Evolutionary conservation across 1,284 basidiomycete genomes (phyloP).

Genomic region (Leucoagaricus sp.): DNA sequence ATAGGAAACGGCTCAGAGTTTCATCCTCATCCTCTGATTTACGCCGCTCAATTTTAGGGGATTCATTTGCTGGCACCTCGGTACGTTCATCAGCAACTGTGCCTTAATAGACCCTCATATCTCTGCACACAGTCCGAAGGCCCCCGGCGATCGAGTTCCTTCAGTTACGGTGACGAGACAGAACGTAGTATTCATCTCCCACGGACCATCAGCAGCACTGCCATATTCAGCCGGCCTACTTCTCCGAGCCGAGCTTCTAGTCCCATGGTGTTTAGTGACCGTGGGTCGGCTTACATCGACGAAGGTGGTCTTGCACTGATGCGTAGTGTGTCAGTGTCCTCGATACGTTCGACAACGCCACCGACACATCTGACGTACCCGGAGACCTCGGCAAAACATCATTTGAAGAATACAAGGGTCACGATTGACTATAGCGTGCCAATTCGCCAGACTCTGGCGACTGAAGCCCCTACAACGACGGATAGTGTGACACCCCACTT

Average conservation of each 20-base stretch:
- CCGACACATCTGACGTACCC: conserved; percentile 23
- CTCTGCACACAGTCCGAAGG: conserved; percentile 4
- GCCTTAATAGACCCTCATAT: neutral
- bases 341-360: conserved; percentile 29
- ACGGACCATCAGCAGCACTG: conserved; percentile 13
- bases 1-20: conserved; percentile 7
- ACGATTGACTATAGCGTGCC: conserved; percentile 39
- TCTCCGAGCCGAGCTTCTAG: conserved; percentile 15
- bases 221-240: conserved; percentile 15
- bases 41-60: conserved; percentile 14
- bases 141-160: conserved; percentile 8
- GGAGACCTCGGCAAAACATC: conserved; percentile 36
- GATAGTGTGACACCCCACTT: conserved; percentile 24
- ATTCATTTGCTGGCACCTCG: conserved; percentile 8
- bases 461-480: conserved; percentile 20
- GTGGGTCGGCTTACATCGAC: conserved; percentile 12
- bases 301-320: conserved; percentile 26
- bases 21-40: conserved; percentile 14
- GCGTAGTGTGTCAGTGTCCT: conserved; percentile 37
- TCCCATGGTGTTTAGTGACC: conserved; percentile 13
- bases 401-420: conserved; percentile 38
- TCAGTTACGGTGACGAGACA: conserved; percentile 12
- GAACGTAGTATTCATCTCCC: conserved; percentile 16
- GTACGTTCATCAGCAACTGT: neutral
- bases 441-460: conserved; percentile 11